Evolutionary conservation across 352 stramenopile genomes (phyloP).

Genomic region (Phytopythium helicoides): DNA sequence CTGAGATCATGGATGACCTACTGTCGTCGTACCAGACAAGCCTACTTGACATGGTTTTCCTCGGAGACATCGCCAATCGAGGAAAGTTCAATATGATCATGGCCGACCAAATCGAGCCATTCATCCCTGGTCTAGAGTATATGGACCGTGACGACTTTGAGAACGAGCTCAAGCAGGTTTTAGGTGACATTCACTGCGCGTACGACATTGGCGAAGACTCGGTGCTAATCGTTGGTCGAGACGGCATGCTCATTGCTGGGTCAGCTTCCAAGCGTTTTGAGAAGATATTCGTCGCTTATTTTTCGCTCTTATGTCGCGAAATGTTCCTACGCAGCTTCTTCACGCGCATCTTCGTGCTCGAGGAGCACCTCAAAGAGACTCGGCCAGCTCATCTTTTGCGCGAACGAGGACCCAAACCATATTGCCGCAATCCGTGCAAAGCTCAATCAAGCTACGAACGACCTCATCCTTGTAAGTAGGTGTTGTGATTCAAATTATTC

Average conservation of each 20-base stretch:
- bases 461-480: constrained; percentile 82
- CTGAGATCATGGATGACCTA: constrained; percentile 91
- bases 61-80: constrained; percentile 89
- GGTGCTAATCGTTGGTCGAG: constrained; percentile 92
- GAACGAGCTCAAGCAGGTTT: constrained; percentile 95
- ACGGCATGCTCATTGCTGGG: constrained; percentile 92
- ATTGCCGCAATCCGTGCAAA: constrained; percentile 81
- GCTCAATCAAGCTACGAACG: constrained; percentile 88
- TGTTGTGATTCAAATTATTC: not conserved
- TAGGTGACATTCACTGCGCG: constrained; percentile 91
- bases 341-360: constrained; percentile 93
- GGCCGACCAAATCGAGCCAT: constrained; percentile 95
- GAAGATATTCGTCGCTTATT: constrained; percentile 92
- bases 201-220: constrained; percentile 96
- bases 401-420: constrained; percentile 85
- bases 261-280: constrained; percentile 93
- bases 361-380: constrained; percentile 93
- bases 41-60: constrained; percentile 93
- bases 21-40: constrained; percentile 93
- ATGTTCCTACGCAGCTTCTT: constrained; percentile 97
- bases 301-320: constrained; percentile 94
- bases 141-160: constrained; percentile 97
- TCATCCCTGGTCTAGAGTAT: constrained; percentile 95
- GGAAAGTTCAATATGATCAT: constrained; percentile 98
- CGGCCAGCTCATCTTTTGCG: constrained; percentile 87